Evolutionary conservation across 768 basidiomycete genomes (phyloP), one percentile per base, ranked within the genome.

Genomic region (Lentinus tigrinus): DNA sequence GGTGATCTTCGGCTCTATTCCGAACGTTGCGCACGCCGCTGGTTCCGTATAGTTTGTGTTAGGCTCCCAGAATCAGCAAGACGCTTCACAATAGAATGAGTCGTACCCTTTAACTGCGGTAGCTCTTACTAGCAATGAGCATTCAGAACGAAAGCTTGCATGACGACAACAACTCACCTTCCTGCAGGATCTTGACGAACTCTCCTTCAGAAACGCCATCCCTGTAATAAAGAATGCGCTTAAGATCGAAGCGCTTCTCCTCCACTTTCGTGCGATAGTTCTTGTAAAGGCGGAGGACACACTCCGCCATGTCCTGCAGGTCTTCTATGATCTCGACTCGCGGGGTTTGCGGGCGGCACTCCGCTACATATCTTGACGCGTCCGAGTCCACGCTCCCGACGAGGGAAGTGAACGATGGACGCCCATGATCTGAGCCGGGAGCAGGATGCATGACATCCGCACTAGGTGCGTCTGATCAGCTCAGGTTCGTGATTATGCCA

Each of bases 391-490:
- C 84, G 60, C 86, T 93, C 27, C 81, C 90, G 17, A 93, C 91
- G 7, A 94, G 75, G 7, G 90, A 79, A 0, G 91, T 88, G 69
- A 89, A 93, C 0, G 91, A 93, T 1, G 92, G 92, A 3, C 85
- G 82, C 16, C 85, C 89, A 17, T 81, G 81, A 0, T n/a, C n/a
- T n/a, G 89, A 81, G 8, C 90, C 90, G 19, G 92, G 90, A 9
- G 89, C 81, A 7, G 92, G 91, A 64, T 93, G 91, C 39, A 91
- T 89, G 27, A 90, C 89, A 69, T 93, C 90, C 16, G 91, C 91
- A 61, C 89, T 65, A 26, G 11, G 38, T 4, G 21, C 23, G 3
- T 27, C 36, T 4, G 57, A 27, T 46, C 21, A 7, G 21, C 14
- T 31, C 31, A 31, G 31, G 7, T 24, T 24, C 19, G 24, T 13